Evolutionary conservation across 257 asterid species (phyloP).

Genomic region (Scutellaria baicalensis): DNA sequence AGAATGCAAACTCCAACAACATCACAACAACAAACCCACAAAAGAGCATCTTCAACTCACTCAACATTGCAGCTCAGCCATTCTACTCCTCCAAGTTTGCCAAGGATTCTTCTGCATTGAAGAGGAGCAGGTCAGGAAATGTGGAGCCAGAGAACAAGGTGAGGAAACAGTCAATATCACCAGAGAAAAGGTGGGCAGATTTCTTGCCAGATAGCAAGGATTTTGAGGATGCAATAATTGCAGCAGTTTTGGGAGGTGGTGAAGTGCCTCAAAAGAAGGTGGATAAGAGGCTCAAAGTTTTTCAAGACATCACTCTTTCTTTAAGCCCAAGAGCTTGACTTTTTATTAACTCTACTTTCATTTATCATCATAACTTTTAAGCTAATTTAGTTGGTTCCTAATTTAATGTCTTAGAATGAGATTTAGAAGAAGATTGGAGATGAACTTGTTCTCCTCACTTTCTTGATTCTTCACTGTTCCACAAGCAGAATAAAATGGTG

Average conservation of each 20-base stretch:
- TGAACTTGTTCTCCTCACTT: conserved; percentile 69
- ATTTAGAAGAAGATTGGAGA: conserved; percentile 51
- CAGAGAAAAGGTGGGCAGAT: conserved; percentile 44
- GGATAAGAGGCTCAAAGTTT: conserved; percentile 86
- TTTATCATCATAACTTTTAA: not conserved
- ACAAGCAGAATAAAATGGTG: no score
- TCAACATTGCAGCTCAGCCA: conserved; percentile 72
- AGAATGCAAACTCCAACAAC: conserved; percentile 47
- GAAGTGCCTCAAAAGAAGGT: conserved; percentile 34
- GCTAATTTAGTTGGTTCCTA: not conserved
- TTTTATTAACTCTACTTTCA: not conserved
- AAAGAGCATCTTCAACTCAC: conserved; percentile 27
- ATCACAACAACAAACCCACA: conserved; percentile 7
- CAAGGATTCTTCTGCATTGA: conserved; percentile 39
- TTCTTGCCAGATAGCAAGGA: conserved; percentile 69
- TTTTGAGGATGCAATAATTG: conserved; percentile 79
- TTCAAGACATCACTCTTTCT: conserved; percentile 69
- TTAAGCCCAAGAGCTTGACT: conserved; percentile 50
- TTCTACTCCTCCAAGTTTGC: conserved; percentile 43
- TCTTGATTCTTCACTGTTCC: no score
- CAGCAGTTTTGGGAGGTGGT: conserved; percentile 50
- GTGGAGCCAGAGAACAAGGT: conserved; percentile 37
- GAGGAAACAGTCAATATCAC: conserved; percentile 37
- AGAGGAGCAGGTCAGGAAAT: conserved; percentile 65
- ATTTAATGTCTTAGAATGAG: not conserved